phyloP scores from a whole-genome alignment of 2,329 filamentous ascomycete species.

The Scleromitrula shiraiana region DNA sequence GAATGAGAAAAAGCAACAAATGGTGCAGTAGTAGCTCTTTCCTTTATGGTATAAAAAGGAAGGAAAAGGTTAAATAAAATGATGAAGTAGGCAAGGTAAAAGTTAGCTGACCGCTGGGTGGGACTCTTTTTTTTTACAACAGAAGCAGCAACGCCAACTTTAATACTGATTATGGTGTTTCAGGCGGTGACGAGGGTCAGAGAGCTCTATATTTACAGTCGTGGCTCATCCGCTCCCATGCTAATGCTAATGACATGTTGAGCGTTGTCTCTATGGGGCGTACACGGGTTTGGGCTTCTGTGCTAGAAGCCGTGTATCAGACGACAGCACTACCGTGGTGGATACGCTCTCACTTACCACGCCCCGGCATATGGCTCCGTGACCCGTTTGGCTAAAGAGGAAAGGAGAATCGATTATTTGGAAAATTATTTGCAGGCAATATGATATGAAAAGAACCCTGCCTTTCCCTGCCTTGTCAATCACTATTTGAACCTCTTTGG shows the following conservation, averaged over 20 bases:
- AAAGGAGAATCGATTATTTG: constrained; percentile 3
- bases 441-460: constrained; percentile 13
- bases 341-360: constrained; percentile 3
- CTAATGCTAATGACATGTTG: constrained; percentile 9
- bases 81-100: neutral
- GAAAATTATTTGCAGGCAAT: constrained; percentile 12
- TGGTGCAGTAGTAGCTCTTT: neutral
- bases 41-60: constrained; percentile 1
- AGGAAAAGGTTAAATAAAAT: constrained; percentile 2
- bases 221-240: constrained; percentile 10
- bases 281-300: constrained; percentile 7
- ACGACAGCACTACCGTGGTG: constrained; percentile 16
- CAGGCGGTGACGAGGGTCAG: constrained; percentile 8
- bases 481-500: too few relatives aligned
- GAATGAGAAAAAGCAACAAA: constrained; percentile 5
- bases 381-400: constrained; percentile 14
- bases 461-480: constrained; percentile 6
- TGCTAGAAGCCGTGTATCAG: constrained; percentile 15
- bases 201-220: constrained; percentile 7
- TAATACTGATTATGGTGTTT: neutral
- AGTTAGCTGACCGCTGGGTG: constrained; percentile 10
- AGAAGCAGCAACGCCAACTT: constrained; percentile 4
- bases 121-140: neutral
- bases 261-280: constrained; percentile 9
- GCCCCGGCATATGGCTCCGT: constrained; percentile 19